Evolutionary conservation across 108 stramenopile genomes (phyloP).

Genomic region (Conticribra guillardii): DNA sequence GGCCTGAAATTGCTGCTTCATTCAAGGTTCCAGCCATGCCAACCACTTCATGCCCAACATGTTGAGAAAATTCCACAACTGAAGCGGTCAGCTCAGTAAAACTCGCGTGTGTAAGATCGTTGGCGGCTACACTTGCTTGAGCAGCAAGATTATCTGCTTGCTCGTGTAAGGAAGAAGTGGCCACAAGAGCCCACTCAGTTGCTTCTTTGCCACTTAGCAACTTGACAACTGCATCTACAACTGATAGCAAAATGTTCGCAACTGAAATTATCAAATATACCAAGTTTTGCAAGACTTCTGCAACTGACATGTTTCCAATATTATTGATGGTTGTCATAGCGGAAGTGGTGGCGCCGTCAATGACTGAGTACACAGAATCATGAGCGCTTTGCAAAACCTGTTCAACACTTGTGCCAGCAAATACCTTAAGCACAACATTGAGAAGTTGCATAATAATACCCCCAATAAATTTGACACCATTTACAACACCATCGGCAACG

Average conservation of each 20-base stretch:
- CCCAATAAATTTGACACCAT: background rate
- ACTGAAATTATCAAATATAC: background rate
- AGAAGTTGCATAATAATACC: background rate
- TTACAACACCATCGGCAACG: background rate
- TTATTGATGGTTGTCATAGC: background rate
- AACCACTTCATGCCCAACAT: background rate
- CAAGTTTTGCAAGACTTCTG: background rate
- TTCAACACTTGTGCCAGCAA: background rate
- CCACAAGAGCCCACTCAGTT: background rate
- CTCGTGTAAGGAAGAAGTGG: background rate
- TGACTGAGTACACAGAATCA: background rate
- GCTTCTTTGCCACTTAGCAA: background rate
- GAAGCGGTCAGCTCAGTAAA: background rate
- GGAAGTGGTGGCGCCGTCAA: background rate
- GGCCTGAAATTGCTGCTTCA: background rate
- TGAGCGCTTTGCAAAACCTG: background rate
- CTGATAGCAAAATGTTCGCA: background rate
- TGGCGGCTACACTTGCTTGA: background rate
- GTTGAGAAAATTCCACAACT: background rate
- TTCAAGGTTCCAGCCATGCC: background rate
- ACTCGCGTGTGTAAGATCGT: background rate
- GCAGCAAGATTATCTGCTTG: background rate
- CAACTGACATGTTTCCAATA: background rate
- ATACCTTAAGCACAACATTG: background rate
- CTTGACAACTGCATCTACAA: background rate